phyloP scores from a whole-genome alignment of 1,284 basidiomycete genomes.

The Somion occarium region DNA sequence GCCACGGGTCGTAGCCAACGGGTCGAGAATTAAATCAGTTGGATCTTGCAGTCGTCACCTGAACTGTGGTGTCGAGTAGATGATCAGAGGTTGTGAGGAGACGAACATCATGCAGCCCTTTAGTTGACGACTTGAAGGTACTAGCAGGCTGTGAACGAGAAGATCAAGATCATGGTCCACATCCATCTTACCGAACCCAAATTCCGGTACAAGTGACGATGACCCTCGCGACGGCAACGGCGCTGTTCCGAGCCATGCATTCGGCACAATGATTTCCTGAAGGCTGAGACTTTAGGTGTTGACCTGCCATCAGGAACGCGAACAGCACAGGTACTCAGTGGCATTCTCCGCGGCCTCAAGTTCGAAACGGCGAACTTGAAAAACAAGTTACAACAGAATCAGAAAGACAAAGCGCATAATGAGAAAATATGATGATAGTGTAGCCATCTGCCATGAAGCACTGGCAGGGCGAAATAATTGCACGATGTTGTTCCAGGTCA shows the following conservation, averaged over 20 bases:
- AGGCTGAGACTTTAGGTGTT: background rate
- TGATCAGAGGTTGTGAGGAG: constrained; percentile 35
- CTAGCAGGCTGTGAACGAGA: constrained; percentile 2
- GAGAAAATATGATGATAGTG: background rate
- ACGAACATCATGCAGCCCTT: constrained; percentile 22
- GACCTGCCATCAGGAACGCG: background rate
- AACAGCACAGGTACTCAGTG: background rate
- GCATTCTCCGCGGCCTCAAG: background rate
- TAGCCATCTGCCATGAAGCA: background rate
- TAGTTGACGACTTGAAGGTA: constrained; percentile 18
- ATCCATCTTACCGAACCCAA: constrained; percentile 3
- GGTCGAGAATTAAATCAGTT: constrained; percentile 12
- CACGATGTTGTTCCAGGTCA: too few species aligned
- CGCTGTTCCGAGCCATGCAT: constrained; percentile 1
- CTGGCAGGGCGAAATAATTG: too few species aligned
- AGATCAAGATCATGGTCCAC: constrained; percentile 4
- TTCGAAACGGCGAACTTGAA: background rate
- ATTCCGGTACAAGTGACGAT: background rate
- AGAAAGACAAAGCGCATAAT: background rate
- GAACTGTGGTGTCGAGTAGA: constrained; percentile 13
- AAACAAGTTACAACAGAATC: background rate
- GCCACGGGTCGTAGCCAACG: constrained; percentile 32
- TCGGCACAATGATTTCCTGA: background rate
- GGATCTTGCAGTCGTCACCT: constrained; percentile 1
- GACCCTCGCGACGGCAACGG: constrained; percentile 4